Evolutionary conservation across 1,284 basidiomycete species (phyloP), one percentile per base, ranked within the genome.

Genomic region (Pseudozyma thailandica): DNA sequence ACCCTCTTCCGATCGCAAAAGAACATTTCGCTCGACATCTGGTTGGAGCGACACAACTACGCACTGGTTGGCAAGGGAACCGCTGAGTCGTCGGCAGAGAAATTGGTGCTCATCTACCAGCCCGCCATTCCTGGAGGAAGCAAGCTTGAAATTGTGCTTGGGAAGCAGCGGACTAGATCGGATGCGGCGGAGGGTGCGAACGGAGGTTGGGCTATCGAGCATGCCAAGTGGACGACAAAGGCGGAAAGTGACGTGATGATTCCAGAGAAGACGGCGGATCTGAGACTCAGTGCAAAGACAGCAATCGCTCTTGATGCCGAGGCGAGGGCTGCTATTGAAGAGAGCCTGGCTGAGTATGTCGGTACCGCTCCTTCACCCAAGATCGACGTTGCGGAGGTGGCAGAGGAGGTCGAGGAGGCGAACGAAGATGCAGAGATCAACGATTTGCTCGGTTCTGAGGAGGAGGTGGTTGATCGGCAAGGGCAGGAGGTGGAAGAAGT

Each of bases 1-100:
- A 66, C 69, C 0, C 43, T 66, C n/a, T 66, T 72, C 55, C 58
- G 63, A 4, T 43, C 59, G 48, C 59, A 66, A 12, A 72, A 72
- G 54, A 60, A 59, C 26, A 13, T 50, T 20, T 55, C 54, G 57
- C 45, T 59, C 16, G 58, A 57, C 10, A 50, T 61, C 28, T 68
- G 63, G 63, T 59, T 72, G 35, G 63, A 72, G 6, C 15, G 55
- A 8, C 57, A 66, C 12, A 51, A 55, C 16, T 72, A 60, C 6
- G 7, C 15, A 2, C 47, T 55, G 2, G 16, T 44, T 2, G 37
- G 25, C 50, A 20, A 45, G 9, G 45, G 42, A 1, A 38, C 31
- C 10, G 4, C 23, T 2, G 51, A 43, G 6, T 35, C 28, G 4
- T 28, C 35, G 1, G 3, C n/a, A 2, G 61, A 64, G 21, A 30